Evolutionary conservation across 129 eudicot genomes (phyloP), one percentile per base, ranked within the genome.

Genomic region (Arctium lappa): DNA sequence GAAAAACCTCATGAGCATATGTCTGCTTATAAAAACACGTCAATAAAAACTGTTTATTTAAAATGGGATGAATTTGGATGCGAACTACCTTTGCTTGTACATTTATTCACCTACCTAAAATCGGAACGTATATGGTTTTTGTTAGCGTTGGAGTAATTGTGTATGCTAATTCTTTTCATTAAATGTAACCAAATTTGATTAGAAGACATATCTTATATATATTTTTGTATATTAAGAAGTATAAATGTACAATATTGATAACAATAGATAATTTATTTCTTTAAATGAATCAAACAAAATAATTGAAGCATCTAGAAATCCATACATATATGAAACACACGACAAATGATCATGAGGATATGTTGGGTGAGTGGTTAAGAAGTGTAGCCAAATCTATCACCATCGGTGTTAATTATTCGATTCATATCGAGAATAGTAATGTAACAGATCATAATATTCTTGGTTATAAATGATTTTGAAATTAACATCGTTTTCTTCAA

Each of bases 271-370:
- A 18, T 15, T 42, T 10, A 42, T 69, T 44, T 32, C 76, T 31
- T 8, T 9, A 70, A 46, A 69, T 31, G 69, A 15, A 80, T 13
- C 18, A 70, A 46, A 80, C 37, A 12, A 33, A 44, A 69, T 79
- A 72, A 70, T 15, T 70, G 83, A 70, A 80, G 39, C 11, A 33
- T 81, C 80, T 62, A 74, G 79, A 74, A 40, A 62, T 62, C 2
- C 18, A 13, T 60, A 15, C 22, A 74, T 56, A 37, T n/a, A 74
- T 30, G 72, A 29, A 81, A 79, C 79, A 34, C 62, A 66, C 39
- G 75, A 78, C 73, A 81, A 72, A 48, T 31, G 56, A 73, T 56
- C 27, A 60, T 60, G 29, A 73, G 68, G n/a, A 60, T 60, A 16
- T 60, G 68, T 60, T 60, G 68, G 68, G 30, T 60, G 68, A 60